Percentiles rank a stretch among this genome's conserved stretches.
These are phyloP conservation scores for Trypanosoma conorhini DNA, from an alignment of 208 protist species.

Conservation along the genomic window DNA sequence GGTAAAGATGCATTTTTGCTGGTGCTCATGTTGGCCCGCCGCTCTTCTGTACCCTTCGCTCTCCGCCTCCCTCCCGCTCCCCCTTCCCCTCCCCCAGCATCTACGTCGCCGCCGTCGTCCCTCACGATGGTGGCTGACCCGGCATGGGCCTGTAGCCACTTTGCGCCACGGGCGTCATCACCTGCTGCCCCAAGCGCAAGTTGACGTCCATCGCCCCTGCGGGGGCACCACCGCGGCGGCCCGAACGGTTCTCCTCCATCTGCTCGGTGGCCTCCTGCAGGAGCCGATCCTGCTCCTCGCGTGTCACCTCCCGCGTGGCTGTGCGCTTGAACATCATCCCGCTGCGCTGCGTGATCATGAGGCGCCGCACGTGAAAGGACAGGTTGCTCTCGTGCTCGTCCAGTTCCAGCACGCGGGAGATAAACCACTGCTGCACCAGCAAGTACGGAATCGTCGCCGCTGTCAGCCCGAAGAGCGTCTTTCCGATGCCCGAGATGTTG, in stretches of 20 bases:
- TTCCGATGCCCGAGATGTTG: slow-evolving; percentile 53
- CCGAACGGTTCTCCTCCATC: slow-evolving; percentile 70
- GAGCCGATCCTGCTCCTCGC: slow-evolving; percentile 78
- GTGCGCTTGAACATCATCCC: slow-evolving; percentile 88
- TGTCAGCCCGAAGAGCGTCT: slow-evolving; percentile 52
- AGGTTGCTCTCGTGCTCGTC: slow-evolving; percentile 70
- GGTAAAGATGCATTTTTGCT: background rate
- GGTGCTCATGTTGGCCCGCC: background rate
- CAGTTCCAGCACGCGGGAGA: slow-evolving; percentile 61
- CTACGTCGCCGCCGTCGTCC: background rate
- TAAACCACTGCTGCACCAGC: slow-evolving; percentile 80
- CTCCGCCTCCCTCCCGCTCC: background rate
- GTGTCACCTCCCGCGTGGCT: slow-evolving; percentile 82
- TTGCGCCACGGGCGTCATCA: slow-evolving; percentile 74
- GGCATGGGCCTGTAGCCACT: slow-evolving; percentile 82
- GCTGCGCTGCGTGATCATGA: slow-evolving; percentile 78
- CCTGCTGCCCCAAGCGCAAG: slow-evolving; percentile 66
- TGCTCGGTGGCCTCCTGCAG: slow-evolving; percentile 61
- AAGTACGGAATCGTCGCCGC: slow-evolving; percentile 72
- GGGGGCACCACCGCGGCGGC: slow-evolving; percentile 52
- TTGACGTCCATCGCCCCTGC: slow-evolving; percentile 72
- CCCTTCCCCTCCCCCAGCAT: background rate
- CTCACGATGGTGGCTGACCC: slow-evolving; percentile 17
- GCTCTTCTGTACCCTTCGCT: background rate
- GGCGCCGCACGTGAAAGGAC: slow-evolving; percentile 68